phyloP scores from a whole-genome alignment of 2,329 filamentous ascomycete species.

The Penicillium sp. region DNA sequence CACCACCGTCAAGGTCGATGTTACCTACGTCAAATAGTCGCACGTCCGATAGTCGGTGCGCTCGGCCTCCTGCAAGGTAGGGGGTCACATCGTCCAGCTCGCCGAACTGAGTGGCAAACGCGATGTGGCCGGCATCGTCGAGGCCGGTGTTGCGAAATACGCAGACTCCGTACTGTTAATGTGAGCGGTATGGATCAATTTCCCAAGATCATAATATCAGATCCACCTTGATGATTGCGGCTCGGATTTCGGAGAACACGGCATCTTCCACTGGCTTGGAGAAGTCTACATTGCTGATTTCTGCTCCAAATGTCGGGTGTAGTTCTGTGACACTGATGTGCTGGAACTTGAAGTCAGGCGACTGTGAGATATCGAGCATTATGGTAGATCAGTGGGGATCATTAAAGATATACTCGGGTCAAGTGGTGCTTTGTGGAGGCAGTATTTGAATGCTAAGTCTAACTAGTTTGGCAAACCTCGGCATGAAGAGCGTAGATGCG shows the following conservation, averaged over 20 bases:
- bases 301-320: conserved; percentile 44
- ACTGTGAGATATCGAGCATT: conserved; percentile 46
- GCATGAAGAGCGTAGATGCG: conserved; percentile 18
- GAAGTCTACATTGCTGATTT: conserved; percentile 45
- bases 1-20: conserved; percentile 52
- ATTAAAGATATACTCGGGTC: background rate
- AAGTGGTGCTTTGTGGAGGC: too few species aligned
- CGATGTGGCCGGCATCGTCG: conserved; percentile 56
- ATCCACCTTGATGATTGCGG: conserved; percentile 41
- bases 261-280: conserved; percentile 35
- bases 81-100: conserved; percentile 60
- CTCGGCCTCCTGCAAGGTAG: conserved; percentile 52
- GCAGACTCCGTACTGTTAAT: conserved; percentile 57
- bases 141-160: conserved; percentile 58
- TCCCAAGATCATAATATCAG: background rate
- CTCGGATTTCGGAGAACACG: conserved; percentile 41
- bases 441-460: background rate
- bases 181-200: background rate
- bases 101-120: conserved; percentile 56
- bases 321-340: conserved; percentile 38
- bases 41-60: conserved; percentile 52
- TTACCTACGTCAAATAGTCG: conserved; percentile 65
- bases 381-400: background rate
- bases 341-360: conserved; percentile 21
- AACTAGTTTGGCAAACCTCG: background rate